These are phyloP conservation scores for Leishmania turanica DNA, from an alignment of 208 protist genomes.

Conservation along the genomic window DNA sequence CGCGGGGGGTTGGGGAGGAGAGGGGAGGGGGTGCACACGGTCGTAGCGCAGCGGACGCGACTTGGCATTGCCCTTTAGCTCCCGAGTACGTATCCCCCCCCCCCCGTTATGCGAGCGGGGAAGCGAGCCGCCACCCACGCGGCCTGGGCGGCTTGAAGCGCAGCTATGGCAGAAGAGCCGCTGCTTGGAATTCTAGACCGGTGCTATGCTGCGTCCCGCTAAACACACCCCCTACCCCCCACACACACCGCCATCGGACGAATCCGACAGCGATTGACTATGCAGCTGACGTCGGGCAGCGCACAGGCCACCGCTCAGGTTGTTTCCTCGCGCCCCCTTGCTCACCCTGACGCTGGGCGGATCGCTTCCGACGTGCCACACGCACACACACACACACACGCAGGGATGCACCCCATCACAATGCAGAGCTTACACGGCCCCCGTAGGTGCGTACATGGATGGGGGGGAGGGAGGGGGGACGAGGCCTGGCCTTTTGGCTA, in stretches of 20 bases:
- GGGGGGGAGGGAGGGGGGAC: too few species aligned
- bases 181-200: neutral
- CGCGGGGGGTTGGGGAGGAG: too few species aligned
- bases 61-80: neutral
- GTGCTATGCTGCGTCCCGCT: neutral
- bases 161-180: neutral
- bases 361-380: too few species aligned
- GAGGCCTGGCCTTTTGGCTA: too few species aligned
- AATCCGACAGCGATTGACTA: neutral
- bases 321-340: neutral
- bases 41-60: neutral
- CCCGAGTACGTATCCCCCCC: neutral
- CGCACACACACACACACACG: neutral
- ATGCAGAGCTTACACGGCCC: too few species aligned
- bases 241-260: too few species aligned
- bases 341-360: neutral
- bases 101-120: neutral
- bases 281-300: conserved; percentile 4
- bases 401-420: too few species aligned
- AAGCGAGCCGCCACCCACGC: neutral
- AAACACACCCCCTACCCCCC: too few species aligned
- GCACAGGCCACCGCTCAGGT: neutral
- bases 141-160: neutral
- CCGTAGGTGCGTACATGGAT: too few species aligned
- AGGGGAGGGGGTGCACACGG: too few species aligned